A percentile compares a stretch with the other conserved stretches of the same genome.
phyloP scores from a whole-genome alignment of 2,329 filamentous ascomycete genomes.

The Amesomyces nigricolor region DNA sequence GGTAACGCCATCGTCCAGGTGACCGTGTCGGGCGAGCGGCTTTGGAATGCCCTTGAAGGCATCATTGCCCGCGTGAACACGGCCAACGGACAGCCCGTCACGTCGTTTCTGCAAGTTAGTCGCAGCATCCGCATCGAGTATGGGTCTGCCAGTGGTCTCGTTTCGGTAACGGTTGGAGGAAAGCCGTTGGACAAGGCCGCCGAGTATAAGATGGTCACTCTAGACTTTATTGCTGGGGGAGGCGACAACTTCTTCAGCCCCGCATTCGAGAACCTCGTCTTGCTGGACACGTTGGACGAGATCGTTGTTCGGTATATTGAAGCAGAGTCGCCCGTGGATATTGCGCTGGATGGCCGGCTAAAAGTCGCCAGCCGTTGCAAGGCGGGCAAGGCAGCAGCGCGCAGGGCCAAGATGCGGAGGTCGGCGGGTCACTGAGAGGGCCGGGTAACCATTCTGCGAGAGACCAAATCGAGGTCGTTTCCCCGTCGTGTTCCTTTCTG shows the following conservation, averaged over 20 bases:
- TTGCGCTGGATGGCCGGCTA: constrained; percentile 38
- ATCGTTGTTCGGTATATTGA: constrained; percentile 41
- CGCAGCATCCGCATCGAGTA: constrained; percentile 51
- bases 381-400: not conserved
- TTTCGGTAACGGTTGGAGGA: constrained; percentile 47
- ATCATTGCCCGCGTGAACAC: constrained; percentile 50
- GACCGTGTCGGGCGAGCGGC: constrained; percentile 44
- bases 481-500: not conserved
- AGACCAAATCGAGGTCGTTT: too few species aligned
- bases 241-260: constrained; percentile 53
- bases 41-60: constrained; percentile 56
- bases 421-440: too few species aligned
- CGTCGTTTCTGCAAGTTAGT: constrained; percentile 57
- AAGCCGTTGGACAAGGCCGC: constrained; percentile 40
- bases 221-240: constrained; percentile 57
- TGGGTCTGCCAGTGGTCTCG: constrained; percentile 47
- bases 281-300: constrained; percentile 46
- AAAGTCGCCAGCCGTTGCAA: constrained; percentile 9
- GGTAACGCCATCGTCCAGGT: constrained; percentile 59
- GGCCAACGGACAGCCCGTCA: constrained; percentile 47
- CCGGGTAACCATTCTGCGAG: too few species aligned
- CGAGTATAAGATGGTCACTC: constrained; percentile 53
- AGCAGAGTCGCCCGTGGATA: constrained; percentile 34
- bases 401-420: constrained; percentile 1
- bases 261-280: constrained; percentile 31